Percentiles rank a stretch among this genome's conserved stretches.
Evolutionary conservation across 1,139 yeast genomes (phyloP).

Genomic region (Saccharomyces hybrid): DNA sequence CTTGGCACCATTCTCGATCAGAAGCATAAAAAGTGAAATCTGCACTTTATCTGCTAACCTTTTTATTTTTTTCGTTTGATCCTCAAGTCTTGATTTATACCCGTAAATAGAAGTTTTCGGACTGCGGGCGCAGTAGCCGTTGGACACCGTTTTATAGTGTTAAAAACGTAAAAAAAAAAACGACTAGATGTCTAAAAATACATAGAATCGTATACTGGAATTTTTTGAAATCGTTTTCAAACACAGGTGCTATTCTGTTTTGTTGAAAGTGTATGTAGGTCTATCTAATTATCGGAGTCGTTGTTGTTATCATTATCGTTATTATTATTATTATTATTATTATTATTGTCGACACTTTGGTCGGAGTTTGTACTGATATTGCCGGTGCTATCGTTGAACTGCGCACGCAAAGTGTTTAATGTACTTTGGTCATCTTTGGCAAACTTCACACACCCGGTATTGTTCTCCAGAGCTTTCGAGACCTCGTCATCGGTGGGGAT

Average conservation of each 20-base stretch:
- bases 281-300: neutral
- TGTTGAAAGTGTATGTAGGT: neutral
- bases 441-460: conserved; percentile 18
- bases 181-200: too few relatives aligned
- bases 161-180: conserved; percentile 1
- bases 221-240: too few relatives aligned
- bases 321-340: neutral
- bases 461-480: conserved; percentile 12
- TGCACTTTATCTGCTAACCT: neutral
- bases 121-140: neutral
- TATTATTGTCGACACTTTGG: too few relatives aligned
- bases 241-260: too few relatives aligned
- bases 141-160: conserved; percentile 1
- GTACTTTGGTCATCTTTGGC: conserved; percentile 18
- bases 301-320: neutral
- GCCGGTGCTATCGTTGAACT: neutral
- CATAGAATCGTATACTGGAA: too few relatives aligned
- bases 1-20: neutral
- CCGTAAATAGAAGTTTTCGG: conserved; percentile 1
- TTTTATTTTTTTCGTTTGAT: neutral
- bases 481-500: conserved; percentile 7
- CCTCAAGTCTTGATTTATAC: neutral
- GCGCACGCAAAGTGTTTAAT: conserved; percentile 5
- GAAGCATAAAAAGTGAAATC: neutral
- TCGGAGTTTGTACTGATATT: neutral